phyloP scores from a whole-genome alignment of 495 filamentous ascomycete genomes.

The Cercophora newfieldiana region DNA sequence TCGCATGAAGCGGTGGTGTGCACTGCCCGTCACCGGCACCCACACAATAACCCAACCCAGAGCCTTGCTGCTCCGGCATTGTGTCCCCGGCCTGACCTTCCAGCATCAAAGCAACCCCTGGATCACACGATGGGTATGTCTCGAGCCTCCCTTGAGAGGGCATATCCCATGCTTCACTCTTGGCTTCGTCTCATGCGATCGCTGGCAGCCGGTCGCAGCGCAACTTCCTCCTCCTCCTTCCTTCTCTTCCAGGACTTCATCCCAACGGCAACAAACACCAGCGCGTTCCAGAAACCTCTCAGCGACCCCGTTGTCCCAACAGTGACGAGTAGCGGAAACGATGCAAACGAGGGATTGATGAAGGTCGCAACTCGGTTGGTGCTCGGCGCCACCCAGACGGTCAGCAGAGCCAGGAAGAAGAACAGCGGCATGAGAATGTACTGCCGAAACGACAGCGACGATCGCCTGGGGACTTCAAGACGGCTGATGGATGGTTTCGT shows the following conservation, averaged over 20 bases:
- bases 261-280: slow-evolving; percentile 46
- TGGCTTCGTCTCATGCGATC: not conserved
- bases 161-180: not conserved
- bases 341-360: slow-evolving; percentile 32
- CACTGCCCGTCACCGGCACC: not conserved
- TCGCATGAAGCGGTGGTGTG: not conserved
- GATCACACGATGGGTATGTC: no score
- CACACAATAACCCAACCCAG: not conserved
- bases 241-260: slow-evolving; percentile 40
- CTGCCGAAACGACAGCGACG: slow-evolving; percentile 45
- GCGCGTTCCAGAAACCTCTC: slow-evolving; percentile 51
- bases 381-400: slow-evolving; percentile 49
- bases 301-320: slow-evolving; percentile 45
- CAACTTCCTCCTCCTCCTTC: slow-evolving; percentile 18
- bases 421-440: slow-evolving; percentile 52
- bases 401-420: slow-evolving; percentile 47
- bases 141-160: not conserved
- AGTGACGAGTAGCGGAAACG: slow-evolving; percentile 41
- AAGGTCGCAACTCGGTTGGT: slow-evolving; percentile 42
- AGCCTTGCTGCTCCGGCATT: not conserved
- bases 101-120: no score
- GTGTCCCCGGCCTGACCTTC: no score
- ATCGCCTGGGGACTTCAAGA: slow-evolving; percentile 19
- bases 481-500: not conserved
- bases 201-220: not conserved